Evolutionary conservation across 495 filamentous ascomycete genomes (phyloP).

Genomic region (Neurospora sp.): DNA sequence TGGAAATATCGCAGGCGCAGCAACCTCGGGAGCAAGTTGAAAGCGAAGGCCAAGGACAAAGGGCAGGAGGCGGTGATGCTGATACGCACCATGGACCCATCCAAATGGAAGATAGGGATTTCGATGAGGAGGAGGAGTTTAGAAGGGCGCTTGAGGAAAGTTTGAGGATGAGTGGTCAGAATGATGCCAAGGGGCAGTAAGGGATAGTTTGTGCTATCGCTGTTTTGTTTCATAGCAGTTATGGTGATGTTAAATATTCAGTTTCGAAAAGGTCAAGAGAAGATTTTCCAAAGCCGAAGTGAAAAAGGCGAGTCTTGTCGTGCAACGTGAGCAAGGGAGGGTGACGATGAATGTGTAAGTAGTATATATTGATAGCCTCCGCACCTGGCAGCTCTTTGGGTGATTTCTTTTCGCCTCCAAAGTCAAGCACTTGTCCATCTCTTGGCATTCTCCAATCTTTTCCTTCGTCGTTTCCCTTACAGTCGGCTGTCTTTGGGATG

Average conservation of each 20-base stretch:
- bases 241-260: neutral
- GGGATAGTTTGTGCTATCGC: neutral
- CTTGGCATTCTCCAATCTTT: too few species aligned
- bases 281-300: neutral
- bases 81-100: neutral
- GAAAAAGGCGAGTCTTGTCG: neutral
- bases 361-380: neutral
- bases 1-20: neutral
- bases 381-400: too few species aligned
- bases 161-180: constrained; percentile 19
- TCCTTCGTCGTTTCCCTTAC: too few species aligned
- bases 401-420: too few species aligned
- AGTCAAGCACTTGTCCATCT: too few species aligned
- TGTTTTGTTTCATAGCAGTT: neutral
- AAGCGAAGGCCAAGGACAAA: neutral
- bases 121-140: constrained; percentile 35
- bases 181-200: neutral
- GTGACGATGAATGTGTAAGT: neutral
- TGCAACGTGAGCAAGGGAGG: neutral
- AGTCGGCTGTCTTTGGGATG: too few species aligned
- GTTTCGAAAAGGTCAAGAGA: neutral
- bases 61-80: too few species aligned
- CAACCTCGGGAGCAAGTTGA: neutral
- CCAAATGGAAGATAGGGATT: constrained; percentile 12
- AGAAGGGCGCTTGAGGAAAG: constrained; percentile 39